phyloP scores from a whole-genome alignment of 495 filamentous ascomycete species.

The Wilcoxina mikolae region DNA sequence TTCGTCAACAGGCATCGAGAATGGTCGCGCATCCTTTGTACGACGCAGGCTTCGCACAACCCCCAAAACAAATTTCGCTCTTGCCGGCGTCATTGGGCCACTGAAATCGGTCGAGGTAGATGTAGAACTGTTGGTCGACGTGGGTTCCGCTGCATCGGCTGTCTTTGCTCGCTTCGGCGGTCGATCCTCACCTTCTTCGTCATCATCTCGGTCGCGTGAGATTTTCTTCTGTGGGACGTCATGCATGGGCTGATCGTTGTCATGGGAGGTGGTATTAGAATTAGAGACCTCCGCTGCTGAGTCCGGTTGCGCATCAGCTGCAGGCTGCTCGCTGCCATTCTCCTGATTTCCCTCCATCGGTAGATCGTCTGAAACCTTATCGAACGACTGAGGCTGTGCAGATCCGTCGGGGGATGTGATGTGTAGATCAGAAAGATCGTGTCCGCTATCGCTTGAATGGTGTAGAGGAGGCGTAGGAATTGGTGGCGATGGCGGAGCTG shows the following conservation, averaged over 20 bases:
- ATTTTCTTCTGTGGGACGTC: slow-evolving; percentile 22
- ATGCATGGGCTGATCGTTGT: slow-evolving; percentile 18
- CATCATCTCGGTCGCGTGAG: slow-evolving; percentile 45
- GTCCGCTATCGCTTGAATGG: slow-evolving; percentile 18
- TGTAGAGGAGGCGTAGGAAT: slow-evolving; percentile 29
- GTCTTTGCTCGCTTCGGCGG: slow-evolving; percentile 64
- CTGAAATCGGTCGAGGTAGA: slow-evolving; percentile 18
- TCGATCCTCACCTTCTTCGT: slow-evolving; percentile 55
- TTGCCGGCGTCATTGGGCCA: slow-evolving; percentile 33
- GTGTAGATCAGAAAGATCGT: slow-evolving; percentile 28
- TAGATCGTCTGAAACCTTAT: background rate
- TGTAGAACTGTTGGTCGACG: slow-evolving; percentile 16
- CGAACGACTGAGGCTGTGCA: background rate
- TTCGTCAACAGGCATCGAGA: slow-evolving; percentile 59
- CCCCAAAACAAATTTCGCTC: slow-evolving; percentile 35
- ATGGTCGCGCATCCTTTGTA: slow-evolving; percentile 56
- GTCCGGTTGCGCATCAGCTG: background rate
- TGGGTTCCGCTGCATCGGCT: slow-evolving; percentile 31
- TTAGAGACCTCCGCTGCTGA: background rate
- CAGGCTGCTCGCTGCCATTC: background rate
- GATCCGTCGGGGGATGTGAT: slow-evolving; percentile 25
- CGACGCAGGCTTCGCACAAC: slow-evolving; percentile 62
- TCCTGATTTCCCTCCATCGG: background rate
- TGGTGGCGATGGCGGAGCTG: slow-evolving; percentile 27
- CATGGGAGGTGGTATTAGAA: background rate